Evolutionary conservation across 2,329 filamentous ascomycete species (phyloP).

Genomic region (Fusarium humuli): DNA sequence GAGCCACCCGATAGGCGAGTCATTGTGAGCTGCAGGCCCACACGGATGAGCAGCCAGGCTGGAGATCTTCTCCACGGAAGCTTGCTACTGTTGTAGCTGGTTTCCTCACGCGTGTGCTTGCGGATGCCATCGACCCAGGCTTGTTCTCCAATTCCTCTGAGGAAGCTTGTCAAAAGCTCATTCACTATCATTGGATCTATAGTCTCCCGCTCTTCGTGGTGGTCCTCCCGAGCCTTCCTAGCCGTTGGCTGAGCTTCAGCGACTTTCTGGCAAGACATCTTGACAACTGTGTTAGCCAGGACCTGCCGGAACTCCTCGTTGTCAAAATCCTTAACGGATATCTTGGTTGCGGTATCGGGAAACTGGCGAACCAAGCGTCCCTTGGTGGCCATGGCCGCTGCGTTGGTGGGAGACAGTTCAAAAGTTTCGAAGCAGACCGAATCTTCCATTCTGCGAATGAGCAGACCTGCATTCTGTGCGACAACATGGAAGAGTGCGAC

Average conservation of each 20-base stretch:
- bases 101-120: slow-evolving; percentile 66
- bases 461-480: slow-evolving; percentile 33
- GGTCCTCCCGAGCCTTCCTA: slow-evolving; percentile 52
- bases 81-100: slow-evolving; percentile 53
- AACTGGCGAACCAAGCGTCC: slow-evolving; percentile 30
- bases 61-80: slow-evolving; percentile 63
- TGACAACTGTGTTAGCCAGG: slow-evolving; percentile 44
- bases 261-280: slow-evolving; percentile 48
- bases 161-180: slow-evolving; percentile 57
- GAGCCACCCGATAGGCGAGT: background rate
- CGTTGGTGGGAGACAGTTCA: slow-evolving; percentile 27
- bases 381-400: slow-evolving; percentile 6
- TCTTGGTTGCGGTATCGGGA: slow-evolving; percentile 14
- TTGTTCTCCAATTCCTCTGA: slow-evolving; percentile 52
- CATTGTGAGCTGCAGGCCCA: slow-evolving; percentile 57
- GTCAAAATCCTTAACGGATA: background rate
- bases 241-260: slow-evolving; percentile 35
- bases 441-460: slow-evolving; percentile 1
- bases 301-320: slow-evolving; percentile 36
- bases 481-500: slow-evolving; percentile 12
- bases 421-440: slow-evolving; percentile 30
- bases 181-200: slow-evolving; percentile 63
- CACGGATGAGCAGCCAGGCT: slow-evolving; percentile 66
- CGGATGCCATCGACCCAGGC: slow-evolving; percentile 48
- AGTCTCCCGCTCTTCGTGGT: slow-evolving; percentile 61